Conservation (phyloP, 2,329 filamentous ascomycete genomes). For the Plectosphaerella sp. region DNA sequence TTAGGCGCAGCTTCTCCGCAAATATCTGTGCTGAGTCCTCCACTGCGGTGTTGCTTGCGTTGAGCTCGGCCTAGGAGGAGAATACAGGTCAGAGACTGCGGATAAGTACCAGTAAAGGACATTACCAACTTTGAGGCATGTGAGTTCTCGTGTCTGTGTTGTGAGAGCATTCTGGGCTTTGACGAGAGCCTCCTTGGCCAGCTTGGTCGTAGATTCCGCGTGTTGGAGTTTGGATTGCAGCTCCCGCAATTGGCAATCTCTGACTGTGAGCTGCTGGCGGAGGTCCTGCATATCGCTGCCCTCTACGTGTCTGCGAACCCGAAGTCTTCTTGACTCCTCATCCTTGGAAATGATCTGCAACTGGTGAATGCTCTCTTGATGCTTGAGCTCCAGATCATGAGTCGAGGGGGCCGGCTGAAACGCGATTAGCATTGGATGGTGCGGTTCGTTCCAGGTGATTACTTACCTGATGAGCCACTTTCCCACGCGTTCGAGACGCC, state of each 20-base stretch:
- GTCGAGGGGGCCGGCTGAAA: slow-evolving; percentile 39
- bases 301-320: slow-evolving; percentile 66
- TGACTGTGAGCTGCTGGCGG: slow-evolving; percentile 55
- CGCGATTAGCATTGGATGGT: not conserved
- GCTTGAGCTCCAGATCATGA: slow-evolving; percentile 63
- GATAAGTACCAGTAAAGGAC: too few species aligned
- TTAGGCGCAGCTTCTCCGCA: slow-evolving; percentile 50
- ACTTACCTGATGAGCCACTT: slow-evolving; percentile 10
- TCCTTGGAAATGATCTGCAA: slow-evolving; percentile 67
- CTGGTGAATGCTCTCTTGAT: slow-evolving; percentile 60
- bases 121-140: slow-evolving; percentile 38
- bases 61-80: slow-evolving; percentile 59
- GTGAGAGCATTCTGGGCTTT: slow-evolving; percentile 43
- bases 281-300: slow-evolving; percentile 69
- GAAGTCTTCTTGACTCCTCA: slow-evolving; percentile 68
- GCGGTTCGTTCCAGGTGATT: not conserved
- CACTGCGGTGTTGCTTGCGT: slow-evolving; percentile 61
- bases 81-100: slow-evolving; percentile 13
- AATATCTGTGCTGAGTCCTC: slow-evolving; percentile 68
- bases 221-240: slow-evolving; percentile 35
- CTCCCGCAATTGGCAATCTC: slow-evolving; percentile 54
- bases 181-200: slow-evolving; percentile 34
- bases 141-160: slow-evolving; percentile 43
- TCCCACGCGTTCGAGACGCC: slow-evolving; percentile 7
- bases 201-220: slow-evolving; percentile 25